Percentiles rank a stretch among this genome's conserved stretches.
These are phyloP conservation scores for Gyrodon lividus DNA, from an alignment of 768 basidiomycete species.

Conservation along the genomic window DNA sequence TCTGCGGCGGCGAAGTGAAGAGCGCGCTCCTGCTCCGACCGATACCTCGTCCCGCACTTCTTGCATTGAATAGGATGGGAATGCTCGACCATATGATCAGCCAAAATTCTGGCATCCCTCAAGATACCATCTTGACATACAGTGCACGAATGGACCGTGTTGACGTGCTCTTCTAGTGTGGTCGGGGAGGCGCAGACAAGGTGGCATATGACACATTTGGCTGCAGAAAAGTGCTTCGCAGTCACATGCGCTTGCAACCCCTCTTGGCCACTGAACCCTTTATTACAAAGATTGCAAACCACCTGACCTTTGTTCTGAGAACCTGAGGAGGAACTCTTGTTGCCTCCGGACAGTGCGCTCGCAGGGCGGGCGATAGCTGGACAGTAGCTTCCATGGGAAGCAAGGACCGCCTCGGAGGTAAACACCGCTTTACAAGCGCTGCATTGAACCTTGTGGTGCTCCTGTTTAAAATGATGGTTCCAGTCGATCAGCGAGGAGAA, in stretches of 20 bases:
- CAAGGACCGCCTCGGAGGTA: slow-evolving; percentile 2
- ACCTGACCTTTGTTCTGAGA: slow-evolving; percentile 4
- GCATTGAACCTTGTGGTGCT: slow-evolving; percentile 11
- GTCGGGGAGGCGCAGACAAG: slow-evolving; percentile 19
- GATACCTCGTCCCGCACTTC: slow-evolving; percentile 31
- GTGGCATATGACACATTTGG: slow-evolving; percentile 27
- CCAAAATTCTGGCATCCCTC: slow-evolving; percentile 22
- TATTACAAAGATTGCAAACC: slow-evolving; percentile 24
- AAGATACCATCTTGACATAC: slow-evolving; percentile 31
- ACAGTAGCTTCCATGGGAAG: slow-evolving; percentile 11
- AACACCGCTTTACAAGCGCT: slow-evolving; percentile 7
- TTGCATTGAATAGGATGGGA: slow-evolving; percentile 27
- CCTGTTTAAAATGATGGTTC: slow-evolving; percentile 27
- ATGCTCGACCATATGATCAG: slow-evolving; percentile 31
- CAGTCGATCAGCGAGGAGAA: slow-evolving; percentile 26
- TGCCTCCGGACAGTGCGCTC: slow-evolving; percentile 18
- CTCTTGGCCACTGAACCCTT: slow-evolving; percentile 16
- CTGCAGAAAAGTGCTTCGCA: slow-evolving; percentile 22
- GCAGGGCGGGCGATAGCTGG: slow-evolving; percentile 13
- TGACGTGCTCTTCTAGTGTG: slow-evolving; percentile 27
- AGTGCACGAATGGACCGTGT: slow-evolving; percentile 24
- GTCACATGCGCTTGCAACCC: slow-evolving; percentile 26
- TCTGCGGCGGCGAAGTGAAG: slow-evolving; percentile 39
- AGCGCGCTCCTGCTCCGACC: slow-evolving; percentile 35
- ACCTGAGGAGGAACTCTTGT: slow-evolving; percentile 5